Evolutionary conservation across 495 filamentous ascomycete genomes (phyloP), one percentile per base, ranked within the genome.

Genomic region (Xylaria venustula): DNA sequence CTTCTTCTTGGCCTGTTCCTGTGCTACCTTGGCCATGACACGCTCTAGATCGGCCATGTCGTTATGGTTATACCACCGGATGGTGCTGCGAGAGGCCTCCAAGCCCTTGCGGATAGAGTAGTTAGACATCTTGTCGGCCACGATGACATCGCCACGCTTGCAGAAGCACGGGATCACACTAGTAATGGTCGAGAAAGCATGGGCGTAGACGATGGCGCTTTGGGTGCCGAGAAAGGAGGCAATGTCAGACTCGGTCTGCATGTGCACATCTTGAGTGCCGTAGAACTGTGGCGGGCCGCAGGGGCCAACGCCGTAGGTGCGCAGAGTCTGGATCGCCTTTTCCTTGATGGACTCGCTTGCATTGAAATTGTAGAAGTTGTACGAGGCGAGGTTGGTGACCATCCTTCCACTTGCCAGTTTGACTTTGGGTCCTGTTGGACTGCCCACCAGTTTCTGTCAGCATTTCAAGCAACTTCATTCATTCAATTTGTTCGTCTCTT

Each of bases 221-320:
- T 91, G 84, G 17, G 89, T 88, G 8, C 94, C 94, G 14, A 99
- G 74, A 73, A 90, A 94, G 20, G 87, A 81, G 3, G 94, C 91
- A 70, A 99, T 92, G 73, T 99, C 93, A 41, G 90, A 88, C 73
- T 99, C 95, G 2, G 90, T 90, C 78, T 93, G 91, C 85, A 97
- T 92, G 74, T 99, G 95, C 19, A 99, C 92, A 76, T 99, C 94
- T 71, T 99, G 95, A 23, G 90, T 98, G 54, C 92, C 94, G 77
- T 99, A 99, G 77, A 99, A 99, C 36, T 93, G 91, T 14, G 94
- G 93, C 2, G 94, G 94, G 34, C 93, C 92, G 74, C 94, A 99
- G 52, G 94, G 92, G 20, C 94, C 94, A 36, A 98, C 95, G 42
- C 94, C 94, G 67, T 99, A 98, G 60, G 87, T 93, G 51, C 93